Evolutionary conservation across 176 grass and related monocot genomes (phyloP), one percentile per base, ranked within the genome.

Genomic region (Eragrostis curvula): DNA sequence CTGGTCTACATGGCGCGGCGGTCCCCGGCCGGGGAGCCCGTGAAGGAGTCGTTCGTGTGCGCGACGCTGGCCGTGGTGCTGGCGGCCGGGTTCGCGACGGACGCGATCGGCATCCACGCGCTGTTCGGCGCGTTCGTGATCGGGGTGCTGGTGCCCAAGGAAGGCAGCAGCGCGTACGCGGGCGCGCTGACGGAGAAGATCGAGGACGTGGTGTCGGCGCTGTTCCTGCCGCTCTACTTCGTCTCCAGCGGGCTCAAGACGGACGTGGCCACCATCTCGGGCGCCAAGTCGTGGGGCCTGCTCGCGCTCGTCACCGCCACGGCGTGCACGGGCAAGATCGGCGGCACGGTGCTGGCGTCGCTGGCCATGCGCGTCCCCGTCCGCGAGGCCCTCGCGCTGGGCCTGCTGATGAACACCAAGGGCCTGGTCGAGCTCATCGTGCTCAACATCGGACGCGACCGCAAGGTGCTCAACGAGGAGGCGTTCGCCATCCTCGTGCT

Each of bases 141-240:
- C 41, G 91, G 88, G 52, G 77, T 94, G 12, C 36, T 89, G 16
- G 74, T 93, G 27, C 91, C 91, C 7, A 93, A 90, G 78, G 91
- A 93, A 10, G 91, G 91, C 0, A 68, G 91, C 0, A 68, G 91
- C 2, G 72, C 88, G 18, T 90, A 71, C 62, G 79, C 85, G 47
- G 74, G 74, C 46, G 78, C 76, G 12, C 83, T 94, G 3, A 91
- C 85, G 0, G 92, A 94, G 75, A 94, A 94, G 86, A 44, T 94
- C 21, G 89, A 94, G 71, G 92, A 94, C 39, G 70, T 94, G 12
- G 77, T 94, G 63, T 83, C 88, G 67, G 30, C 79, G 3, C 75
- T 94, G 30, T 86, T 94, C 79, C 86, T 94, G 14, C 92, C 89
- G 0, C 92, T 94, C 1, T 94, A 94, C 83, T 94, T 94, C 83